Evolutionary conservation across 179 eudicot genomes (phyloP).

Genomic region (Carnegiea gigantea): DNA sequence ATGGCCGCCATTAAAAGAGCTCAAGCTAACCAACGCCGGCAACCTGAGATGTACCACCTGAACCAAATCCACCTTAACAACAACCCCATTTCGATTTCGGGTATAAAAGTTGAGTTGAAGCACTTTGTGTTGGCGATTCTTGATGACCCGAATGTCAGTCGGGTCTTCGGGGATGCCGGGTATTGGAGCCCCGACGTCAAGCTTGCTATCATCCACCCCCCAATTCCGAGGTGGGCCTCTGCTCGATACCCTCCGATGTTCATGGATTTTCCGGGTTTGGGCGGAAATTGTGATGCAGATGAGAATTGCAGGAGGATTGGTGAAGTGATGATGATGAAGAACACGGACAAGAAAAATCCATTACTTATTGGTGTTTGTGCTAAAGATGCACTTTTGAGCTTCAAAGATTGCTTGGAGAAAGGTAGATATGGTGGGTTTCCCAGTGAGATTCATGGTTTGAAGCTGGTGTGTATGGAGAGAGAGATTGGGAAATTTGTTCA

Average conservation of each 20-base stretch:
- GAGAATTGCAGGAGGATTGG: constrained; percentile 49
- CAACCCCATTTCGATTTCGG: constrained; percentile 32
- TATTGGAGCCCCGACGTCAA: constrained; percentile 71
- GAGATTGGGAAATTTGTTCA: constrained; percentile 42
- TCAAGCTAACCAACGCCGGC: constrained; percentile 88
- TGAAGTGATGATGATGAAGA: constrained; percentile 48
- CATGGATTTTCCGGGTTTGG: constrained; percentile 33
- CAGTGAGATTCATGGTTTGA: constrained; percentile 42
- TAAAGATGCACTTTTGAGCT: constrained; percentile 46
- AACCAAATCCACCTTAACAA: constrained; percentile 30
- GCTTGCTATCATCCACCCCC: constrained; percentile 58
- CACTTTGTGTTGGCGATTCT: constrained; percentile 71
- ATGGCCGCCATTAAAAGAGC: constrained; percentile 93
- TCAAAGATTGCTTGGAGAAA: constrained; percentile 37
- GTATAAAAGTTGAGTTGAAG: constrained; percentile 72
- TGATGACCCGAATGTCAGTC: constrained; percentile 88
- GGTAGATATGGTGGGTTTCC: constrained; percentile 37
- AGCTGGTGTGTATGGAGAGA: constrained; percentile 40
- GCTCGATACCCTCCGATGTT: constrained; percentile 60
- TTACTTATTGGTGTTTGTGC: constrained; percentile 68
- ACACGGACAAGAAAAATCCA: constrained; percentile 50
- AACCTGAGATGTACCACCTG: constrained; percentile 80
- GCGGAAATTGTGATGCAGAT: constrained; percentile 21
- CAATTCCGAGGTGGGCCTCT: constrained; percentile 14
- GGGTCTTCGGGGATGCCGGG: constrained; percentile 91